These are phyloP conservation scores for Clitopilus hobsonii DNA, from an alignment of 768 basidiomycete genomes.

Conservation along the genomic window DNA sequence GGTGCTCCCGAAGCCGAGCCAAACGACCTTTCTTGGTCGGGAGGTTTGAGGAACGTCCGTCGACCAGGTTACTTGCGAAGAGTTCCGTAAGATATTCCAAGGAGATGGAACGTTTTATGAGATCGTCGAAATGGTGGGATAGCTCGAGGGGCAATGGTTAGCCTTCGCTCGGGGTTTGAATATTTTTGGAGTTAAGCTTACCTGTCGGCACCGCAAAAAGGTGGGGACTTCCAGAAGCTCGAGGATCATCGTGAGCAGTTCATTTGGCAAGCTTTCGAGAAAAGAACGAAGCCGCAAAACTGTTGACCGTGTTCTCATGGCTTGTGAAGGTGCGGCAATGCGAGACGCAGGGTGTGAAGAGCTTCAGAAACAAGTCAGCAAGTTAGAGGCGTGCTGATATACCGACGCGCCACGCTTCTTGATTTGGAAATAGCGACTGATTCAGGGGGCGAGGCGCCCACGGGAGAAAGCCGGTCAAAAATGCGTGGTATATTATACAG, in stretches of 20 bases:
- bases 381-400: not conserved
- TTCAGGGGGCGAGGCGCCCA: not conserved
- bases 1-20: constrained; percentile 4
- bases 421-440: not conserved
- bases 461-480: not conserved
- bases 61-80: constrained; percentile 6
- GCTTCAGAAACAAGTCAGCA: not conserved
- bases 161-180: not conserved
- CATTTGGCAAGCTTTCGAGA: not conserved
- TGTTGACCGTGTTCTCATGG: not conserved
- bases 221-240: not conserved
- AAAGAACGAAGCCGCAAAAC: not conserved
- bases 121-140: not conserved
- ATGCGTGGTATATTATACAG: not conserved
- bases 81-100: constrained; percentile 13
- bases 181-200: not conserved
- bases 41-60: constrained; percentile 2
- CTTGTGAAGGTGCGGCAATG: not conserved
- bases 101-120: constrained; percentile 5
- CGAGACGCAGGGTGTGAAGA: not conserved
- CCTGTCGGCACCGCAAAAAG: constrained; percentile 3
- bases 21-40: constrained; percentile 3
- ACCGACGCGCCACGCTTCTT: not conserved
- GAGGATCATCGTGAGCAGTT: constrained; percentile 2
- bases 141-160: not conserved